phyloP scores from a whole-genome alignment of 2,329 filamentous ascomycete species.

The Aspergillus amoenus region DNA sequence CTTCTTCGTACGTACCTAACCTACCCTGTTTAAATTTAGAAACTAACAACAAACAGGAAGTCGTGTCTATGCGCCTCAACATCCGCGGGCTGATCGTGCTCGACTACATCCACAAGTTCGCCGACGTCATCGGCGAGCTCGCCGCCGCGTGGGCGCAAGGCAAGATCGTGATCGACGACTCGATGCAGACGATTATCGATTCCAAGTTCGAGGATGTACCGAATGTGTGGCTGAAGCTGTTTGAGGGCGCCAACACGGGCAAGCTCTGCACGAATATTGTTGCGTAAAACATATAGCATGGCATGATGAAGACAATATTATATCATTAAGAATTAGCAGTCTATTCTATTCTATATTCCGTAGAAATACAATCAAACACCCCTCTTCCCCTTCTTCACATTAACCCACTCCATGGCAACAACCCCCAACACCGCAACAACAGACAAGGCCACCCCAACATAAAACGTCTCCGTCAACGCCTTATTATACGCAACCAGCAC shows the following conservation, averaged over 20 bases:
- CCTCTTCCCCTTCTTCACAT: background rate
- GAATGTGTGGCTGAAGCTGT: conserved; percentile 50
- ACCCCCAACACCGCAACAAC: conserved; percentile 9
- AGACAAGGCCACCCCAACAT: conserved; percentile 12
- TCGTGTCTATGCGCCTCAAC: conserved; percentile 16
- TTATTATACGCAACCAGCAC: conserved; percentile 17
- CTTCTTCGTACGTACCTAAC: conserved; percentile 16
- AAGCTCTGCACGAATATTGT: conserved; percentile 44
- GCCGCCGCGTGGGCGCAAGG: conserved; percentile 41
- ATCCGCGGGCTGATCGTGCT: conserved; percentile 22
- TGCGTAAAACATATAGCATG: too few species aligned
- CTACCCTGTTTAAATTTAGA: too few species aligned
- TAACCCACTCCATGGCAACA: conserved; percentile 14
- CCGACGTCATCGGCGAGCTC: conserved; percentile 24
- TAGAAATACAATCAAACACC: too few species aligned
- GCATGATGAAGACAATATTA: too few species aligned
- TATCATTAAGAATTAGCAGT: too few species aligned
- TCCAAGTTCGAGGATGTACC: conserved; percentile 51
- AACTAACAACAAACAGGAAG: conserved; percentile 11
- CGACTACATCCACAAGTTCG: conserved; percentile 22
- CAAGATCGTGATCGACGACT: conserved; percentile 46
- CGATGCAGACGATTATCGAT: conserved; percentile 50
- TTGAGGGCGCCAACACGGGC: conserved; percentile 48
- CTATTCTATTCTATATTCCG: too few species aligned
- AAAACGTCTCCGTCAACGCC: conserved; percentile 14